Base-by-base conservation (phyloP, 768 basidiomycete genomes). In the Leccinellum albellum region DNA sequence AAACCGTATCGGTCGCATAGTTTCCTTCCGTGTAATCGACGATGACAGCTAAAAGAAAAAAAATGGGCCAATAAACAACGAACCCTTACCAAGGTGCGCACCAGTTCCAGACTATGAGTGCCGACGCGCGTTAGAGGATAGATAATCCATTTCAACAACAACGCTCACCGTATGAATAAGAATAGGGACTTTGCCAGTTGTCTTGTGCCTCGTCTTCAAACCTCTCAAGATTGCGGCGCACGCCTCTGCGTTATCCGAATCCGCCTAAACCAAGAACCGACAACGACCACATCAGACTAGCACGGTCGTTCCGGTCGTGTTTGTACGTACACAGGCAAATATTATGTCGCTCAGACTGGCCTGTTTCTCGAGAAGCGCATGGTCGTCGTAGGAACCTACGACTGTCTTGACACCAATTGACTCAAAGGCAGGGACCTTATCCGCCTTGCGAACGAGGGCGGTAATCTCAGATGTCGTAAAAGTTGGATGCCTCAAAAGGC, bases 141-240 rank as follows among this genome's bases (percentile, higher is more conserved):
- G 6, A 12, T 20, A 15, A n/a, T 32, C 14, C 7, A 35, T 10
- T 10, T 1, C 20, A 24, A 37, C 9, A 9, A n/a, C 40, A 17
- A 6, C 2, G 69, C 84, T 61, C 62, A 85, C 87, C 0, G 85
- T 86, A 63, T 89, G 83, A 17, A 89, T 86, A 10, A 83, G 73
- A 55, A 76, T 74, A 6, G 84, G 77, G 2, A 68, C 64, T 3
- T 65, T 72, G 3, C 80, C 79, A 1, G 78, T 79, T 21, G 60
- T 64, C 32, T 75, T 71, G 50, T 77, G 68, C 21, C 75, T 70
- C 60, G 74, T 78, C 71, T 79, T 82, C 65, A 83, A 57, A 1
- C 87, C 86, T 13, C 66, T 73, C 55, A 88, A 66, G 10, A 80
- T 78, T 1, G 82, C 79, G 37, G 75, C 61, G 0, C 74, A 75